Evolutionary conservation across 2,329 filamentous ascomycete genomes (phyloP), one percentile per base, ranked within the genome.

Genomic region (Monilinia fructigena): DNA sequence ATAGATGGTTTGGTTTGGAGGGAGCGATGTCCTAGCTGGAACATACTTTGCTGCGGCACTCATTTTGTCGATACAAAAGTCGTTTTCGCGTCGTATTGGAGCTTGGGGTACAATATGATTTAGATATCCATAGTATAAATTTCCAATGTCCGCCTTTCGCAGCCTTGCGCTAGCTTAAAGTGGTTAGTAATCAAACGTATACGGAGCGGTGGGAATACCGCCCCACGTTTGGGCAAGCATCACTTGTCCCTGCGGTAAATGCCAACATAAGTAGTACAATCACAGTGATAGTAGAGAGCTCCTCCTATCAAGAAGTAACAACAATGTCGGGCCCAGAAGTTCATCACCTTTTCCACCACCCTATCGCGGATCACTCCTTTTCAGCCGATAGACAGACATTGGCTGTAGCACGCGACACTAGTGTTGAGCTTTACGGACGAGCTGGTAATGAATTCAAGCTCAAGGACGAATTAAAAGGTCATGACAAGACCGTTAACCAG

Each of bases 401-500:
- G 67, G 95, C 95, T 67, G 93, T 99, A 67, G 91, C 94, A 70
- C 90, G 92, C 74, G 94, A 98, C 77, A 93, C 89, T 76, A 86
- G 87, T 72, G 89, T 99, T 75, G 93, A 97, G 82, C 88, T 99
- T 53, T 98, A 97, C 79, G 82, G 85, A 74, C 85, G 83, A 74
- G 84, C 84, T 66, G 92, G 91, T 76, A 87, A 82, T 75, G 85
- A 87, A 71, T 97, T 93, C 80, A 87, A 87, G 77, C 83, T 97
- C 71, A 89, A 94, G 77, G 93, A 98, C 78, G 92, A 97, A 81
- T 84, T 99, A 68, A 95, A 93, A 76, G 95, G 93, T 55, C 95
- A 99, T 76, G 96, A 99, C 79, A 99, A 99, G 83, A 93, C 89
- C 1, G 92, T 99, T 62, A 99, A 99, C 95, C 1, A 90, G 95